Base-by-base conservation (phyloP, 768 basidiomycete genomes). In the Suillus occidentalis region DNA sequence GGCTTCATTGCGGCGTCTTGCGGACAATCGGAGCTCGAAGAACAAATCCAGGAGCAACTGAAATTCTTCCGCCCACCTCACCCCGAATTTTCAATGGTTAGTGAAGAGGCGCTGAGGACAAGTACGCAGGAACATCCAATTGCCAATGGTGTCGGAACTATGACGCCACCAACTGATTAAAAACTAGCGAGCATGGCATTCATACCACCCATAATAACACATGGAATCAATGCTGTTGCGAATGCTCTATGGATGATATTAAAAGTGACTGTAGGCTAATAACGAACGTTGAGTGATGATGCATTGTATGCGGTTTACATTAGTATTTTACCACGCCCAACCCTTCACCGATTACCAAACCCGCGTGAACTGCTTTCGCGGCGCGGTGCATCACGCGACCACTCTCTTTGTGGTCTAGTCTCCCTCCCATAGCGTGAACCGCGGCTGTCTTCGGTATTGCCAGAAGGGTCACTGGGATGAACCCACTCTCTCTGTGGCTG, bases 1-100 rank as follows among this genome's bases (percentile, higher is more conserved):
- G 97, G 97, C 16, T 91, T 99, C 75, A 85, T 99, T 56, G 88
- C 97, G 6, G 95, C 97, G 1, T 81, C 97, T 0, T 82, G 82
- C 50, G 83, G 85, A 0, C 16, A 52, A 20, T 80, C 82, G 13
- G 78, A 81, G 4, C 83, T 99, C 5, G 79, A 85, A 39, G 89
- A 91, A 72, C 93, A 97, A 73, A 70, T 95, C 31, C 81, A 81
- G 58, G 72, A 78, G n/a, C 96, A 97, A 77, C 70, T 82, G 52
- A 75, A 75, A 60, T 76, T 76, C 12, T 95, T 87, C 77, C 79
- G 76, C 66, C 91, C 93, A 1, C 92, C 92, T 8, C 92, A 94
- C 72, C 92, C 92, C 0, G 83, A 85, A 63, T 81, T 83, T 18
- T 78, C 89, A 20, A 94, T 94, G 93, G 82, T 92, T 16, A 81